Evolutionary conservation across 192 early-diverging fungal genomes (phyloP).

Genomic region (Gorgonomyces haynaldii): DNA sequence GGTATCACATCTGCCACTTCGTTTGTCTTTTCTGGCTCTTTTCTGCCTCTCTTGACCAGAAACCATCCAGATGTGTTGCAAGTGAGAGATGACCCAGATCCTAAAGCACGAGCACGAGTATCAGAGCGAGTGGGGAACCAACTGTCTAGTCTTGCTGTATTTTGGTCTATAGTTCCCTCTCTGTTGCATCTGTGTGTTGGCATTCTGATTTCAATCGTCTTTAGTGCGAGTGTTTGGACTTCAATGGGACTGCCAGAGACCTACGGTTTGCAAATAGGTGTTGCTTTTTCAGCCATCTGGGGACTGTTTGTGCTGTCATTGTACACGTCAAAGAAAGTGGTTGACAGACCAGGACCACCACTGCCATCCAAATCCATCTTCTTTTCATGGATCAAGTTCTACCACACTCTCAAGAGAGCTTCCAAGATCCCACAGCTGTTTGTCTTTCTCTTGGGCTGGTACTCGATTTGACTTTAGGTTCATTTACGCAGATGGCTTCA

Average conservation of each 20-base stretch:
- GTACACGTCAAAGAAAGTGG: constrained; percentile 9
- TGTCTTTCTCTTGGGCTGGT: constrained; percentile 58
- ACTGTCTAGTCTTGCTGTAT: not conserved
- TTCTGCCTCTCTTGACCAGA: constrained; percentile 7
- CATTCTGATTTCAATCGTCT: not conserved
- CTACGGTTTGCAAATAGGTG: constrained; percentile 16
- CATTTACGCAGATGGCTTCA: constrained; percentile 55
- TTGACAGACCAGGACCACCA: constrained; percentile 20
- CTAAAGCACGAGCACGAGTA: not conserved
- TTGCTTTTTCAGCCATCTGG: constrained; percentile 16
- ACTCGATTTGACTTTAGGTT: no score
- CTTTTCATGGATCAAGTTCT: not conserved
- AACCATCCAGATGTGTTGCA: constrained; percentile 9
- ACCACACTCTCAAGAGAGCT: constrained; percentile 14
- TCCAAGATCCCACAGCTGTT: constrained; percentile 41
- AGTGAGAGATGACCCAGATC: not conserved
- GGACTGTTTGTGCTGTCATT: constrained; percentile 9
- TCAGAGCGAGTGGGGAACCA: not conserved
- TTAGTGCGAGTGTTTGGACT: not conserved
- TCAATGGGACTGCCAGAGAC: constrained; percentile 5
- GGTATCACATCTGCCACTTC: not conserved
- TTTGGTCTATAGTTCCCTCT: not conserved
- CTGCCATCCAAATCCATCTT: constrained; percentile 10
- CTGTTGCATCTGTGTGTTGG: not conserved
- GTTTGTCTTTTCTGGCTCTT: constrained; percentile 11